phyloP scores from a whole-genome alignment of 768 basidiomycete genomes.

The Suillus lakei region DNA sequence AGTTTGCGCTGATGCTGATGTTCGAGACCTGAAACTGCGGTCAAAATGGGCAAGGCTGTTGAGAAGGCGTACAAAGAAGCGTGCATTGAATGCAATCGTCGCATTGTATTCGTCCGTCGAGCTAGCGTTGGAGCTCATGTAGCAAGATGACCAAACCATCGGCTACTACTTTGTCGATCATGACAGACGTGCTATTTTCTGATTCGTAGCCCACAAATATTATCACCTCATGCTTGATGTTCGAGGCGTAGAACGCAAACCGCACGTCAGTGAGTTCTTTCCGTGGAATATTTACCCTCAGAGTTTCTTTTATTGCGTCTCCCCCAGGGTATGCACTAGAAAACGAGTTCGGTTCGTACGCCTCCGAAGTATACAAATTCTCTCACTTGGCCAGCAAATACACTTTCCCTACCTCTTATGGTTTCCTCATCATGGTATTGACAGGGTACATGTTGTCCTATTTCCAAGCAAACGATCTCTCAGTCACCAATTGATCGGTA shows the following conservation, averaged over 20 bases:
- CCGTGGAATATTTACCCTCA: neutral
- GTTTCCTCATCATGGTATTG: no score
- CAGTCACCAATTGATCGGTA: no score
- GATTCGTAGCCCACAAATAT: no score
- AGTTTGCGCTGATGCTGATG: neutral
- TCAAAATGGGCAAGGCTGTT: neutral
- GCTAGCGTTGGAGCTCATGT: neutral
- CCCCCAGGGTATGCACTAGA: no score
- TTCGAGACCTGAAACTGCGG: neutral
- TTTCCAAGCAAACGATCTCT: conserved; percentile 25
- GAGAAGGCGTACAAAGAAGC: neutral
- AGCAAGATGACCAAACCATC: neutral
- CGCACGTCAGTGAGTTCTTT: neutral
- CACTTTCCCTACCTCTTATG: no score
- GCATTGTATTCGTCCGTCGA: neutral
- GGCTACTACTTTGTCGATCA: neutral
- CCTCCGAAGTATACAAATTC: no score
- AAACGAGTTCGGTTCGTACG: no score
- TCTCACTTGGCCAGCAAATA: no score
- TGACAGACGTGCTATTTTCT: neutral
- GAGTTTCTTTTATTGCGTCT: no score
- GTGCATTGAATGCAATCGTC: neutral
- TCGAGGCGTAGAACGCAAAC: neutral
- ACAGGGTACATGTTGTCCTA: conserved; percentile 2
- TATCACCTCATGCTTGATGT: neutral